Evolutionary conservation across 2,329 filamentous ascomycete genomes (phyloP).

Genomic region (Stagonosporopsis cucurbitacearum): DNA sequence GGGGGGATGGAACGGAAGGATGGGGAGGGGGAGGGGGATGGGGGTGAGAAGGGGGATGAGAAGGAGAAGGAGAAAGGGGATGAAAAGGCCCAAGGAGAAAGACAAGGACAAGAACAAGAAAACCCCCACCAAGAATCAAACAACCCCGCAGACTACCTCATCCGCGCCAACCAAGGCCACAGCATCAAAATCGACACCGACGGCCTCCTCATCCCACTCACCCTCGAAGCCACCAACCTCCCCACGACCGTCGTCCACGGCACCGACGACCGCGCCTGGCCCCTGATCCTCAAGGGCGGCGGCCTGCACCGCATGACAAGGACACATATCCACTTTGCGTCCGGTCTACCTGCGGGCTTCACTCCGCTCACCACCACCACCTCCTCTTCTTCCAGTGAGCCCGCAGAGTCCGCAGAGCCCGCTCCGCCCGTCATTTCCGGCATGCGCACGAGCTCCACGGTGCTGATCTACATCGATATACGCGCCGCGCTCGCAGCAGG

Average conservation of each 20-base stretch:
- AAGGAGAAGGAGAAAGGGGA: not conserved
- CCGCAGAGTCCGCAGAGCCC: conserved; percentile 34
- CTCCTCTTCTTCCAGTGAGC: not conserved
- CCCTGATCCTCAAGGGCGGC: conserved; percentile 73
- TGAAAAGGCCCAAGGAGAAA: not conserved
- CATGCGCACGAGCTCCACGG: conserved; percentile 71
- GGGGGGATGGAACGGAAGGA: not conserved
- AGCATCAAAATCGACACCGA: conserved; percentile 78
- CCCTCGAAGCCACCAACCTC: conserved; percentile 59
- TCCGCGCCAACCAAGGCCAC: conserved; percentile 96
- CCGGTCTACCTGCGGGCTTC: conserved; percentile 66
- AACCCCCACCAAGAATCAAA: no score
- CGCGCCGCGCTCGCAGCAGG: conserved; percentile 65
- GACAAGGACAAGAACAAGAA: no score
- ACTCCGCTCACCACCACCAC: conserved; percentile 21
- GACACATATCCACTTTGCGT: conserved; percentile 90
- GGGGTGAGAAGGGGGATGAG: not conserved
- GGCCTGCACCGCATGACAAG: conserved; percentile 81
- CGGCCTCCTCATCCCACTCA: conserved; percentile 72
- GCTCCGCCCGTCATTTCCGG: conserved; percentile 71
- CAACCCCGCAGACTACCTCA: conserved; percentile 74
- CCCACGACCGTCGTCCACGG: conserved; percentile 80
- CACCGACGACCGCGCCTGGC: conserved; percentile 84
- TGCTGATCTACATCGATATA: conserved; percentile 77
- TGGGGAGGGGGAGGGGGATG: not conserved